These are phyloP conservation scores for Globisporangium ultimum DNA, from an alignment of 352 stramenopile genomes.

Conservation along the genomic window DNA sequence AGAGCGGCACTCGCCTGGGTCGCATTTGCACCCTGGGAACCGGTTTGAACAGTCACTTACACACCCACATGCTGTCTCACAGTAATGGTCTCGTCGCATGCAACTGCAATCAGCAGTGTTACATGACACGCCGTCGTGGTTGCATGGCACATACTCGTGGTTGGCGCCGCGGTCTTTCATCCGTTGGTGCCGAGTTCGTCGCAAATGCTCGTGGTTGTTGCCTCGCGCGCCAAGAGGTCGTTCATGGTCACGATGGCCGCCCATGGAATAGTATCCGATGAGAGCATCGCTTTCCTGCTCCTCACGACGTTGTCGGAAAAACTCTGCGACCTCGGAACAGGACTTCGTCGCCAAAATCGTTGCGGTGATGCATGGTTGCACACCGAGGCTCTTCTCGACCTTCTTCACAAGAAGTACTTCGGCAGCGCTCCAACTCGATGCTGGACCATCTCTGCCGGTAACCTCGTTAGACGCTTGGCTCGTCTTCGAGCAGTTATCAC, in stretches of 20 bases:
- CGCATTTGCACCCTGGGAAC: slow-evolving; percentile 70
- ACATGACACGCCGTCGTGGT: slow-evolving; percentile 50
- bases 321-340: slow-evolving; percentile 35
- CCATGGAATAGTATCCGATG: not conserved
- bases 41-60: slow-evolving; percentile 67
- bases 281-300: not conserved
- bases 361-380: slow-evolving; percentile 39
- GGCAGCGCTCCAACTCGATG: slow-evolving; percentile 25
- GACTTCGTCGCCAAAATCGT: slow-evolving; percentile 35
- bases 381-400: slow-evolving; percentile 29
- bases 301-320: slow-evolving; percentile 2
- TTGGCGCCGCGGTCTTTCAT: slow-evolving; percentile 81
- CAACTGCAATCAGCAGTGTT: slow-evolving; percentile 67
- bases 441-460: slow-evolving; percentile 1
- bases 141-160: slow-evolving; percentile 69
- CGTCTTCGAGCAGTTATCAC: slow-evolving; percentile 21
- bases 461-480: not conserved
- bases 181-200: slow-evolving; percentile 64
- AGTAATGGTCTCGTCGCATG: slow-evolving; percentile 83
- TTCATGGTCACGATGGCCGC: slow-evolving; percentile 16
- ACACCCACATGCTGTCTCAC: slow-evolving; percentile 65
- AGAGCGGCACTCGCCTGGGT: slow-evolving; percentile 50
- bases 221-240: slow-evolving; percentile 33
- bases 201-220: slow-evolving; percentile 68
- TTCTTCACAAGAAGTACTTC: slow-evolving; percentile 49